Evolutionary conservation across 192 early-diverging fungal species (phyloP), one percentile per base, ranked within the genome.

Genomic region (Entomortierella parvispora): DNA sequence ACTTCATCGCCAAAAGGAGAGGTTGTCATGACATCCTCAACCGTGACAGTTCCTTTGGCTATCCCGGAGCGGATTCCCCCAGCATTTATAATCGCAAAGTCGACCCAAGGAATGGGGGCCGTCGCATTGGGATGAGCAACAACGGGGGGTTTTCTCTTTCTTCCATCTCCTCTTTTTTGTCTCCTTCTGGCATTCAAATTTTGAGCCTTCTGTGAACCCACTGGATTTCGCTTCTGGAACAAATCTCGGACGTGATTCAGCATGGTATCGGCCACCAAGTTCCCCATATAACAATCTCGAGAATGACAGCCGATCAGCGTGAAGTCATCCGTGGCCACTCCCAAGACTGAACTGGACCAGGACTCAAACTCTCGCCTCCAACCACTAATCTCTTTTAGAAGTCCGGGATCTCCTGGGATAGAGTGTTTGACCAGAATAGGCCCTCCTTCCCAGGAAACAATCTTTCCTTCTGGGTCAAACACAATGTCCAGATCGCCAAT

Each of bases 261-360:
- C 81, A 94, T 83, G 4, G 90, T 86, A 67, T 93, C 91, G 2
- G 90, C 71, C 5, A 93, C 77, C 31, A 92, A 32, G 63, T 91
- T 82, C 49, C 91, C 92, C 56, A 93, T 74, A 4, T 85, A 80
- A 40, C 89, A 83, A 62, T 92, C 91, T 14, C 53, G 49, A 7
- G 71, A 58, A 46, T 83, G 72, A 54, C 87, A 85, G 23, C 32
- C 55, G 2, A 42, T 54, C 28, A 71, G 71, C 32, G 78, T 42
- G 78, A 91, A 86, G 3, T 57, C 66, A 9, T 62, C 81, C 0
- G 65, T 46, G 4, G 88, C 74, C 10, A 50, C 28, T 34, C 87
- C 87, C 40, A 91, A 64, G 18, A 88, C 75, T 0, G 59, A 64
- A 15, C 62, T 49, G 2, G 75, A 61, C 60, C 85, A 74, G 14